Conservation (phyloP, 257 asterid genomes). For the Solanum gracilifrons region DNA sequence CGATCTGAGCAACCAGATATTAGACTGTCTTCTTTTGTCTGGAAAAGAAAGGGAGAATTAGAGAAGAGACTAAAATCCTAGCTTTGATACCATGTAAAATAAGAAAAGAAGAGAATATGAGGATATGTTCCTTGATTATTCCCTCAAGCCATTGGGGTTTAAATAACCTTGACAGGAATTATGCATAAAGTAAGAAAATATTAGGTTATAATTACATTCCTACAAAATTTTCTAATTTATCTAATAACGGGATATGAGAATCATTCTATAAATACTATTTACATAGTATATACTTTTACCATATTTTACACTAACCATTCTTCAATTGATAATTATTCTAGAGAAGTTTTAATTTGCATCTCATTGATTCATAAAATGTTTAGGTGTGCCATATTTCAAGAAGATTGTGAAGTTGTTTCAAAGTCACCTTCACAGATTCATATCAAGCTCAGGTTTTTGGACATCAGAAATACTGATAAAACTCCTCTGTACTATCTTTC, state of each 20-base stretch:
- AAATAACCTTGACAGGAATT: not conserved
- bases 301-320: not conserved
- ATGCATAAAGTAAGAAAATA: not conserved
- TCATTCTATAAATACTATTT: not conserved
- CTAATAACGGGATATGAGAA: not conserved
- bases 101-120: not conserved
- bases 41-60: not conserved
- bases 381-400: slow-evolving; percentile 96
- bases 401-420: slow-evolving; percentile 61
- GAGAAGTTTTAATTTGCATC: not conserved
- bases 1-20: not conserved
- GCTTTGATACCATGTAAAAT: not conserved
- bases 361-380: slow-evolving; percentile 15
- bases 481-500: not conserved
- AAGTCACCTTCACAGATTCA: slow-evolving; percentile 61
- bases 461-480: slow-evolving; percentile 5
- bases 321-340: not conserved
- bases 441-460: slow-evolving; percentile 70
- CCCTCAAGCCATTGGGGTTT: not conserved
- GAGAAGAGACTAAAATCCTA: not conserved
- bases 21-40: not conserved
- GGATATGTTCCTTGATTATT: not conserved
- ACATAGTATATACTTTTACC: not conserved
- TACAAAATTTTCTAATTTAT: not conserved
- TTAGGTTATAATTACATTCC: not conserved